Percentiles rank a stretch among this genome's conserved stretches.
These are phyloP conservation scores for Penicillium olsonii DNA, from an alignment of 2,329 filamentous ascomycete species.

Conservation along the genomic window DNA sequence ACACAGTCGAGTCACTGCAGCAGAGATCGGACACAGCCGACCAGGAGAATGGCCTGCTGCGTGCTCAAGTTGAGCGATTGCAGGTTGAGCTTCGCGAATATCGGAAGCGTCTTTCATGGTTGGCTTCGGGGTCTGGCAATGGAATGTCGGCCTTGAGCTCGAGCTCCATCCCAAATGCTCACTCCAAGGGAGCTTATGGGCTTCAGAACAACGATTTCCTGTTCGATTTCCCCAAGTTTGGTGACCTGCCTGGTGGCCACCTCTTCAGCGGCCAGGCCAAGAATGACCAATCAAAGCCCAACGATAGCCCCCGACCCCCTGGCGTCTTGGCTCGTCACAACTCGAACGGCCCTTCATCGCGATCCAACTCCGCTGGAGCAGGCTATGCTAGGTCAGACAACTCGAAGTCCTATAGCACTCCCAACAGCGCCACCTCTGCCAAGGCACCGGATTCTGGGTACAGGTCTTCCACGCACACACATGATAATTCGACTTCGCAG, in stretches of 20 bases:
- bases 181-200: conserved; percentile 54
- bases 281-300: conserved; percentile 29
- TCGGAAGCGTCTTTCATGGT: conserved; percentile 76
- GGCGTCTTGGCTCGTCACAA: conserved; percentile 34
- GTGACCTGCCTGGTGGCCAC: conserved; percentile 63
- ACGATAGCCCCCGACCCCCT: conserved; percentile 25
- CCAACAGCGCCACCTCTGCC: conserved; percentile 11
- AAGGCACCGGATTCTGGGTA: conserved; percentile 21
- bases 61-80: conserved; percentile 85
- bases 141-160: conserved; percentile 51
- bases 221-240: conserved; percentile 96
- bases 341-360: conserved; percentile 15
- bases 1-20: conserved; percentile 65
- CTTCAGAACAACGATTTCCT: conserved; percentile 79
- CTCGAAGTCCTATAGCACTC: conserved; percentile 13
- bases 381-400: conserved; percentile 8
- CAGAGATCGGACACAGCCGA: conserved; percentile 81
- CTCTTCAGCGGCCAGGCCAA: conserved; percentile 52
- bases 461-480: conserved; percentile 20
- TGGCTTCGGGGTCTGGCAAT: conserved; percentile 50
- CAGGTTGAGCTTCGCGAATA: conserved; percentile 85
- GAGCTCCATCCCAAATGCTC: conserved; percentile 49
- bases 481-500: conserved; percentile 42
- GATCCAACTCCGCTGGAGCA: conserved; percentile 11
- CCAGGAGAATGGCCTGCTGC: conserved; percentile 80